Conservation (phyloP, 495 filamentous ascomycete genomes). For the Neurospora sp. region DNA sequence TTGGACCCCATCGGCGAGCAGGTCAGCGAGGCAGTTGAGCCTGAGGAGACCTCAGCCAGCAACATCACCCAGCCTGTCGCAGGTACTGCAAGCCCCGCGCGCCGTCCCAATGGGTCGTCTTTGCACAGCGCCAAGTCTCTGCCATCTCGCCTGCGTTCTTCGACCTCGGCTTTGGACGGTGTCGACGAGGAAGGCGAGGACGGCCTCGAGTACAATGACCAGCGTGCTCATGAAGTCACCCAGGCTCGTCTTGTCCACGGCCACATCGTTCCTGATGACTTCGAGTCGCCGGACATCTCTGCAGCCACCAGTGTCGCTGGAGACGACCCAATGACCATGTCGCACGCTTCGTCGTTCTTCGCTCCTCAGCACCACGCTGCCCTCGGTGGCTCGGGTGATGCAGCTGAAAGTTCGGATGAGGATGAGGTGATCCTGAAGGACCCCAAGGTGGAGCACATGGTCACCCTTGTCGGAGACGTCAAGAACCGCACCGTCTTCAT, state of each 20-base stretch:
- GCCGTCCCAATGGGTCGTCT: slow-evolving; percentile 20
- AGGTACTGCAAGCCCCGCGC: slow-evolving; percentile 30
- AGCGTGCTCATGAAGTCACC: slow-evolving; percentile 79
- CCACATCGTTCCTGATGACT: slow-evolving; percentile 91
- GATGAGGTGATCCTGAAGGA: slow-evolving; percentile 70
- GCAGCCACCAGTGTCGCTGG: slow-evolving; percentile 42
- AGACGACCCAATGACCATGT: slow-evolving; percentile 50
- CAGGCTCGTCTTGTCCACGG: slow-evolving; percentile 90
- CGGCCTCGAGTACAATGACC: slow-evolving; percentile 69
- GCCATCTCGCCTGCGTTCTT: slow-evolving; percentile 21
- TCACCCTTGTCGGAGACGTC: slow-evolving; percentile 92
- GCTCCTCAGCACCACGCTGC: slow-evolving; percentile 45
- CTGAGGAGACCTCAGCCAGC: not conserved
- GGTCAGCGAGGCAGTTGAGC: slow-evolving; percentile 13
- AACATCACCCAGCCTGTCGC: slow-evolving; percentile 14
- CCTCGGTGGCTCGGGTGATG: slow-evolving; percentile 75
- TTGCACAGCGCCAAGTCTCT: slow-evolving; percentile 3
- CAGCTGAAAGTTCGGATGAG: slow-evolving; percentile 70
- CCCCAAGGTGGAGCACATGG: slow-evolving; percentile 76
- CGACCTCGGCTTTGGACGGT: slow-evolving; percentile 32
- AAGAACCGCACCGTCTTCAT: slow-evolving; percentile 78
- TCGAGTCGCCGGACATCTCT: slow-evolving; percentile 65
- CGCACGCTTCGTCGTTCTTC: slow-evolving; percentile 45
- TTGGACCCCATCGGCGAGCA: slow-evolving; percentile 18
- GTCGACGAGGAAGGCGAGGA: slow-evolving; percentile 35